Conservation (phyloP, 2,329 filamentous ascomycete species). For the Pestalotiopsis fici region DNA sequence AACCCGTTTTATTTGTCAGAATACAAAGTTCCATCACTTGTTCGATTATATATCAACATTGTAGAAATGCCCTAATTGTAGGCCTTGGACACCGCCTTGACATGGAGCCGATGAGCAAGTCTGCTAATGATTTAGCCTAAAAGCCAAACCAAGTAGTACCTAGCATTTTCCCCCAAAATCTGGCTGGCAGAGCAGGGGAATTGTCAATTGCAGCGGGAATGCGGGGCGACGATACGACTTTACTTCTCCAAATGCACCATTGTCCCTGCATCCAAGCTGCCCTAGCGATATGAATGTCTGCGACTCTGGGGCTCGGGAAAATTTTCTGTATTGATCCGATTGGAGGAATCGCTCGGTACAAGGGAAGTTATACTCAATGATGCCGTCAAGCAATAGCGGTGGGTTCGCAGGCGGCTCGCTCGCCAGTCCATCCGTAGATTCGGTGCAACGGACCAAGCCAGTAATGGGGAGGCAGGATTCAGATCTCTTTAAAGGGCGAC, state of each 20-base stretch:
- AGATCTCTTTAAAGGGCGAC: neutral
- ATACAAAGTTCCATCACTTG: too few relatives aligned
- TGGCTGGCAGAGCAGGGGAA: neutral
- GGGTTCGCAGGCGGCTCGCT: neutral
- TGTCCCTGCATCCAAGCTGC: neutral
- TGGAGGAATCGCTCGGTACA: conserved; percentile 4
- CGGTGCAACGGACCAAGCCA: too few relatives aligned
- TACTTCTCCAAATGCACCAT: neutral
- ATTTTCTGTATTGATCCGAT: neutral
- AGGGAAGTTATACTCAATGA: neutral
- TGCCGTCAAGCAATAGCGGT: neutral
- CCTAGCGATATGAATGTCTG: neutral
- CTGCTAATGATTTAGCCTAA: neutral
- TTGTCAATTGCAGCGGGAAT: neutral
- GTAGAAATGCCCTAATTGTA: too few relatives aligned
- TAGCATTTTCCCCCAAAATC: neutral
- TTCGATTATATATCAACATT: too few relatives aligned
- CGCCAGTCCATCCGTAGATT: too few relatives aligned
- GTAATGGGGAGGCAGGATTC: neutral
- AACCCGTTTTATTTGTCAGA: too few relatives aligned
- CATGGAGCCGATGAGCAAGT: neutral
- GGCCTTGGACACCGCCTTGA: neutral
- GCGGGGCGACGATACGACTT: conserved; percentile 1
- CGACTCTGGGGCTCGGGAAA: neutral
- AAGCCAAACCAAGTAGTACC: neutral